Percentiles rank a stretch among this genome's conserved stretches.
These are phyloP conservation scores for Aspergillus calidoustus DNA, from an alignment of 2,329 filamentous ascomycete species.

Conservation along the genomic window DNA sequence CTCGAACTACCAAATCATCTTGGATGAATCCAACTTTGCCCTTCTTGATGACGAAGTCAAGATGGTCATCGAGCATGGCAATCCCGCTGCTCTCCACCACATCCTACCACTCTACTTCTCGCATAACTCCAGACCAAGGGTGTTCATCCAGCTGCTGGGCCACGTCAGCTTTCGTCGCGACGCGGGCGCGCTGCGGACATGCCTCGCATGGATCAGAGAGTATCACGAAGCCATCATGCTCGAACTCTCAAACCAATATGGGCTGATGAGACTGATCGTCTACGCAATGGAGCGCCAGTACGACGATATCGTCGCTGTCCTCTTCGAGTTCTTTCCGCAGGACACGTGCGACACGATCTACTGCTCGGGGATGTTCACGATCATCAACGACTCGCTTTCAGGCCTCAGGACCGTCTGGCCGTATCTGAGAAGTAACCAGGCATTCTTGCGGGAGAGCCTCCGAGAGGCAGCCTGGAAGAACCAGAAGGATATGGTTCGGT, in stretches of 20 bases:
- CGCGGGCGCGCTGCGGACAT: background rate
- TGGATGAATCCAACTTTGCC: background rate
- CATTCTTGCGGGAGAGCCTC: no score
- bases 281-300: background rate
- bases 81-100: no score
- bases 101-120: no score
- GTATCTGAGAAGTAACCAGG: background rate
- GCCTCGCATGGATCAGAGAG: background rate
- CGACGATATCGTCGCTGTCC: background rate
- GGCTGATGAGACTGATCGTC: no score
- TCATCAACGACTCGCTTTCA: background rate
- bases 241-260: no score
- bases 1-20: background rate
- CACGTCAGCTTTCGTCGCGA: background rate
- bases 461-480: background rate
- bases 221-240: no score
- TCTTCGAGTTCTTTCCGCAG: background rate
- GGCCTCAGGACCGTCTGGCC: background rate
- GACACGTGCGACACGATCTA: no score
- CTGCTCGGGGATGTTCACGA: background rate
- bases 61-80: no score
- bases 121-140: no score
- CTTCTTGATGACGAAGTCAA: background rate
- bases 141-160: background rate
- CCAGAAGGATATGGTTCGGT: background rate